These are phyloP conservation scores for Rhinocladiella similis DNA, from an alignment of 2,329 filamentous ascomycete species.

Conservation along the genomic window DNA sequence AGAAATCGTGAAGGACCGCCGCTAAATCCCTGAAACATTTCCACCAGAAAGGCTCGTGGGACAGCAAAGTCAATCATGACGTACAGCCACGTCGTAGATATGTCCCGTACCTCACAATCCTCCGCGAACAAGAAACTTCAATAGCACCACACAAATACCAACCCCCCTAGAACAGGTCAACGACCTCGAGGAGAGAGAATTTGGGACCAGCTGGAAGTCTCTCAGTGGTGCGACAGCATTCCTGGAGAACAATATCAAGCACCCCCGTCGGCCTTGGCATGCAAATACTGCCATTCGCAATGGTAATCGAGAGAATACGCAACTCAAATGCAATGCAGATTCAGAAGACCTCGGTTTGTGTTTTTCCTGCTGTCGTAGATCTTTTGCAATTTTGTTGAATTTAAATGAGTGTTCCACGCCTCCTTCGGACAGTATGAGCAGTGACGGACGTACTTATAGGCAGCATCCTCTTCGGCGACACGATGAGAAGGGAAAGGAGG, in stretches of 20 bases:
- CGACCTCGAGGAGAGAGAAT: not conserved
- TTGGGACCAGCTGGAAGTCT: no score
- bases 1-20: constrained; percentile 29
- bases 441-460: not conserved
- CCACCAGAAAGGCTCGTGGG: no score
- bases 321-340: not conserved
- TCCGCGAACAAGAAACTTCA: no score
- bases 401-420: not conserved
- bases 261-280: constrained; percentile 2
- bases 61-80: no score
- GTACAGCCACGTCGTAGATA: no score
- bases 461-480: no score
- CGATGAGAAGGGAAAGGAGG: not conserved
- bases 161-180: not conserved
- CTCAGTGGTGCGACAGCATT: constrained; percentile 15
- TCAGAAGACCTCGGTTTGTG: not conserved
- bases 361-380: not conserved
- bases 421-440: constrained; percentile 6
- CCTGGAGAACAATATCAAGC: constrained; percentile 35
- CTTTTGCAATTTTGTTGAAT: not conserved
- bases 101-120: no score
- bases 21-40: no score
- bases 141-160: not conserved
- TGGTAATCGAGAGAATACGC: not conserved
- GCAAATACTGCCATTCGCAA: not conserved